Percentiles rank a stretch among this genome's conserved stretches.
These are phyloP conservation scores for Filosporella fistucella DNA, from an alignment of 495 filamentous ascomycete species.

Conservation along the genomic window DNA sequence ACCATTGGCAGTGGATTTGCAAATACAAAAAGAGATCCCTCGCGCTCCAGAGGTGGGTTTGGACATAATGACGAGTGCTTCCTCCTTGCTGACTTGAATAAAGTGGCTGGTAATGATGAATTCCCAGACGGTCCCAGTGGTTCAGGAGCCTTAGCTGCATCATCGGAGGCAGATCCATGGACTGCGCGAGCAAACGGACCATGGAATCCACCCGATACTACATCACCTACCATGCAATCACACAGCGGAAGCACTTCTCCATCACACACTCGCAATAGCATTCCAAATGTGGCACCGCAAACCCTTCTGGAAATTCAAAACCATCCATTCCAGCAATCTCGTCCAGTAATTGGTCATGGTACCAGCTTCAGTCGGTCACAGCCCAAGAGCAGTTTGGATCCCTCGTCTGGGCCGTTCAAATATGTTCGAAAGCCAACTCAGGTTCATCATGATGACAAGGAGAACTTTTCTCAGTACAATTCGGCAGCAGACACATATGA, in stretches of 20 bases:
- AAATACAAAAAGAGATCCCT: constrained; percentile 32
- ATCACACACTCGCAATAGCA: constrained; percentile 38
- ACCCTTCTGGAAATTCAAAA: constrained; percentile 37
- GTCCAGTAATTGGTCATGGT: constrained; percentile 18
- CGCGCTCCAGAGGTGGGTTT: constrained; percentile 39
- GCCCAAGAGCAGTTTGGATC: constrained; percentile 25
- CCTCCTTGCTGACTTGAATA: constrained; percentile 10
- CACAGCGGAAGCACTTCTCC: constrained; percentile 48
- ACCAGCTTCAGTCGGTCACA: constrained; percentile 15
- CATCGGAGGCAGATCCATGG: constrained; percentile 61
- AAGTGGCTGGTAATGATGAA: constrained; percentile 14
- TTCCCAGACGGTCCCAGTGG: constrained; percentile 42
- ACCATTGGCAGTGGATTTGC: constrained; percentile 43
- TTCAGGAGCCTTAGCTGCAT: constrained; percentile 59
- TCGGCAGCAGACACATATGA: constrained; percentile 11
- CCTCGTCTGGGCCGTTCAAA: constrained; percentile 22
- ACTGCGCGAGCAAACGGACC: constrained; percentile 38
- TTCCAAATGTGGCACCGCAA: constrained; percentile 31
- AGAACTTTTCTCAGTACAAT: constrained; percentile 21
- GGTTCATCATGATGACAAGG: constrained; percentile 27
- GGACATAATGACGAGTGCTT: background rate
- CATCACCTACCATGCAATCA: constrained; percentile 36
- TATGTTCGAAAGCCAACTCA: constrained; percentile 18
- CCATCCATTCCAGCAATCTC: constrained; percentile 32
- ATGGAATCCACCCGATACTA: constrained; percentile 52